Evolutionary conservation across 2,329 filamentous ascomycete genomes (phyloP).

Genomic region (Tolypocladium amazonense): DNA sequence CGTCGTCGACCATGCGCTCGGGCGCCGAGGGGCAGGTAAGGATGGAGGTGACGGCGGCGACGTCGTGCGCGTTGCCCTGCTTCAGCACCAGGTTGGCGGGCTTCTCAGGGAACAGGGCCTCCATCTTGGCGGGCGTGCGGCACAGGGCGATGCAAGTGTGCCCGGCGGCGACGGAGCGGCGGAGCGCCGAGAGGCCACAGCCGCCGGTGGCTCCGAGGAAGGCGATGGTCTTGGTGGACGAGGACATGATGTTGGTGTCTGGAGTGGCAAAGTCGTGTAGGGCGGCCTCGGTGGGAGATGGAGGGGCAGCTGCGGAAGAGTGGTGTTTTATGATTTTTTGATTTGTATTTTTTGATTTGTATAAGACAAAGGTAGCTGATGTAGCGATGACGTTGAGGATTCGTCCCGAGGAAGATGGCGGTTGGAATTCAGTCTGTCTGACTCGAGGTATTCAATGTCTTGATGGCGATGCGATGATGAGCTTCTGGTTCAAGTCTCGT

Average conservation of each 20-base stretch:
- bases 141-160: slow-evolving; percentile 28
- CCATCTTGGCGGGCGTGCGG: slow-evolving; percentile 29
- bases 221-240: slow-evolving; percentile 12
- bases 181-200: slow-evolving; percentile 26
- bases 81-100: slow-evolving; percentile 24
- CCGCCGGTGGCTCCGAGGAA: slow-evolving; percentile 33
- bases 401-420: background rate
- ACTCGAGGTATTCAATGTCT: background rate
- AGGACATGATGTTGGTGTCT: background rate
- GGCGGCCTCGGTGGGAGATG: background rate
- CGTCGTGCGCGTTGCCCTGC: slow-evolving; percentile 26
- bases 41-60: slow-evolving; percentile 18
- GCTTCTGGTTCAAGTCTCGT: background rate
- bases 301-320: background rate
- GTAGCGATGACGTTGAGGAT: background rate
- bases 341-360: background rate
- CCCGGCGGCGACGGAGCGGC: slow-evolving; percentile 22
- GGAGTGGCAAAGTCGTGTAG: background rate
- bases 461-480: background rate
- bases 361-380: background rate
- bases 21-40: slow-evolving; percentile 17
- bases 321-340: no score
- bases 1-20: slow-evolving; percentile 21
- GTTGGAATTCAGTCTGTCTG: background rate
- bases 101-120: slow-evolving; percentile 15